Conservation (phyloP, 805 yeast genomes). For the Hagleromyces aurorensis region DNA sequence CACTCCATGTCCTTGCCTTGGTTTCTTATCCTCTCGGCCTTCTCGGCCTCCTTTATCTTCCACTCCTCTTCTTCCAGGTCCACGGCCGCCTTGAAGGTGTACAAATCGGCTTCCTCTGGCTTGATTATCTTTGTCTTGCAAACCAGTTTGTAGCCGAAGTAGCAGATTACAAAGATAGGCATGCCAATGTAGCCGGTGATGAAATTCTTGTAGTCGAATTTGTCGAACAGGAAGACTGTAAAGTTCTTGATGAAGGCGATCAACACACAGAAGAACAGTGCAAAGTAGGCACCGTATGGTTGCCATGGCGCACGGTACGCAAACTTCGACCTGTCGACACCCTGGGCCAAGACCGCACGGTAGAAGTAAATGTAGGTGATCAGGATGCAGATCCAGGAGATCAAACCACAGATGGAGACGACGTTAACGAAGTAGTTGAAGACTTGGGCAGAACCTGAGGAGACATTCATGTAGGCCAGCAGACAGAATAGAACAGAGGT, state of each 20-base stretch:
- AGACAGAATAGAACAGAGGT: slow-evolving; percentile 48
- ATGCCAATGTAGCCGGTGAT: slow-evolving; percentile 75
- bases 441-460: slow-evolving; percentile 46
- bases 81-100: slow-evolving; percentile 32
- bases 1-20: slow-evolving; percentile 34
- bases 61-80: slow-evolving; percentile 31
- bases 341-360: slow-evolving; percentile 61
- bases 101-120: slow-evolving; percentile 54
- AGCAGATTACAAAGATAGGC: slow-evolving; percentile 44
- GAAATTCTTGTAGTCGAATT: slow-evolving; percentile 55
- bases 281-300: slow-evolving; percentile 58
- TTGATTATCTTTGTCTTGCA: slow-evolving; percentile 41
- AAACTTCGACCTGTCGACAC: slow-evolving; percentile 46
- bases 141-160: slow-evolving; percentile 51
- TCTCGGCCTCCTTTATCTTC: slow-evolving; percentile 25
- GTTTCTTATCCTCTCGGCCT: slow-evolving; percentile 21
- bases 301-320: slow-evolving; percentile 60
- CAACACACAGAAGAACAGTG: slow-evolving; percentile 45
- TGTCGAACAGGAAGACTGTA: slow-evolving; percentile 58
- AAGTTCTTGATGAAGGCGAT: slow-evolving; percentile 62
- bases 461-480: slow-evolving; percentile 64
- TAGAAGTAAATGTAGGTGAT: slow-evolving; percentile 60
- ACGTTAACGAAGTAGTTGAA: slow-evolving; percentile 68
- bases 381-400: slow-evolving; percentile 68
- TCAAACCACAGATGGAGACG: slow-evolving; percentile 65